phyloP scores from a whole-genome alignment of 129 eudicot species.

The Centella asiatica region DNA sequence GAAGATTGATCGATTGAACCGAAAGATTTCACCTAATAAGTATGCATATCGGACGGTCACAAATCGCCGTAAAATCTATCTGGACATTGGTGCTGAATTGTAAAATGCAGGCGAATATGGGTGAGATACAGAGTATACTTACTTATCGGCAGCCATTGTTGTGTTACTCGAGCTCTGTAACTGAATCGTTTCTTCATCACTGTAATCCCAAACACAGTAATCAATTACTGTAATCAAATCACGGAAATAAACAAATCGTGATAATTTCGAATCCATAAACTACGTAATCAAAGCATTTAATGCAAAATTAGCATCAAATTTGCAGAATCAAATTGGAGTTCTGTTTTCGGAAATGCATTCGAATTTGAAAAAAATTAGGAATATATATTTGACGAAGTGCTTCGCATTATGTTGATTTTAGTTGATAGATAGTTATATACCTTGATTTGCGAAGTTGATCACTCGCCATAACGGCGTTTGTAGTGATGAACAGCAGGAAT shows the following conservation, averaged over 20 bases:
- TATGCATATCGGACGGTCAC: background rate
- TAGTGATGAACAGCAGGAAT: slow-evolving; percentile 22
- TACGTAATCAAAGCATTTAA: background rate
- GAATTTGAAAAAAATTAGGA: background rate
- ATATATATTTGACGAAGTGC: background rate
- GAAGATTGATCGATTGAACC: too few relatives aligned
- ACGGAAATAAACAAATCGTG: background rate
- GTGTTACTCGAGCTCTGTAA: slow-evolving; percentile 48
- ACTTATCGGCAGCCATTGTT: slow-evolving; percentile 61
- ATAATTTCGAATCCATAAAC: too few relatives aligned
- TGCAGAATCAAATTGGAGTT: too few relatives aligned
- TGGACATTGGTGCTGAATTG: slow-evolving; percentile 1
- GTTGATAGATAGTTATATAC: slow-evolving; percentile 4
- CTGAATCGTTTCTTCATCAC: slow-evolving; percentile 35
- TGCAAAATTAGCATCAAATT: too few relatives aligned
- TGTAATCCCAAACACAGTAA: slow-evolving; percentile 17
- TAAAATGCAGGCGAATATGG: background rate
- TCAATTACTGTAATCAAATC: slow-evolving; percentile 8
- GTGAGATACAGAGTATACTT: background rate
- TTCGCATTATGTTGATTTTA: slow-evolving; percentile 11
- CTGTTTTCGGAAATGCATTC: background rate
- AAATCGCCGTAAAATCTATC: background rate
- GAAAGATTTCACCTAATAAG: too few relatives aligned
- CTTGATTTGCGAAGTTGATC: slow-evolving; percentile 14
- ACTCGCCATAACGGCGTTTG: slow-evolving; percentile 13